Evolutionary conservation across 179 eudicot species (phyloP).

Genomic region (Beta corolliflora): DNA sequence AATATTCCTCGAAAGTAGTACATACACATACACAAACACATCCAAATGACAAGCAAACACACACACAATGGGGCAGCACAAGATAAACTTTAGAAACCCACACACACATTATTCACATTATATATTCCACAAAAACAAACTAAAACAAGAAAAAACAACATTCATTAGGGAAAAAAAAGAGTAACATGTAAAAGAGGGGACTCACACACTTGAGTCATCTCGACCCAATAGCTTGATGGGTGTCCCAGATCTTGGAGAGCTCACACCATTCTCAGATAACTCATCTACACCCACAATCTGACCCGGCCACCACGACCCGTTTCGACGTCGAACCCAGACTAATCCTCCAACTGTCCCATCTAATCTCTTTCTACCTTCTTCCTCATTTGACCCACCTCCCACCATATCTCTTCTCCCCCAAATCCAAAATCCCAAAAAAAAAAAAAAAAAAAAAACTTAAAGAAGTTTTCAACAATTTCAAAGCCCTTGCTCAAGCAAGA

Average conservation of each 20-base stretch:
- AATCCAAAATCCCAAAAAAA: constrained; percentile 3
- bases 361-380: constrained; percentile 36
- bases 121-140: constrained; percentile 13
- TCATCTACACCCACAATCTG: constrained; percentile 65
- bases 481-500: background rate
- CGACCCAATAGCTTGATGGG: constrained; percentile 85
- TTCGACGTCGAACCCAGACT: constrained; percentile 84
- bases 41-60: background rate
- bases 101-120: background rate
- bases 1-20: background rate
- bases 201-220: constrained; percentile 79
- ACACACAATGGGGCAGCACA: background rate
- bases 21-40: background rate
- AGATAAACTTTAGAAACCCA: background rate
- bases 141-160: background rate
- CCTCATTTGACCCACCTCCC: constrained; percentile 39
- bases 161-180: background rate
- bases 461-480: background rate
- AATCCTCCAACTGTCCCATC: constrained; percentile 60
- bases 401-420: constrained; percentile 48
- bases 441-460: background rate
- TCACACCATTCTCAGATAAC: constrained; percentile 40
- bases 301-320: constrained; percentile 96
- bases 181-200: constrained; percentile 24
- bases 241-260: constrained; percentile 58